Percentiles rank a stretch among this genome's conserved stretches.
phyloP scores from a whole-genome alignment of 2,329 filamentous ascomycete genomes.

The Botryosphaeria dothidea region DNA sequence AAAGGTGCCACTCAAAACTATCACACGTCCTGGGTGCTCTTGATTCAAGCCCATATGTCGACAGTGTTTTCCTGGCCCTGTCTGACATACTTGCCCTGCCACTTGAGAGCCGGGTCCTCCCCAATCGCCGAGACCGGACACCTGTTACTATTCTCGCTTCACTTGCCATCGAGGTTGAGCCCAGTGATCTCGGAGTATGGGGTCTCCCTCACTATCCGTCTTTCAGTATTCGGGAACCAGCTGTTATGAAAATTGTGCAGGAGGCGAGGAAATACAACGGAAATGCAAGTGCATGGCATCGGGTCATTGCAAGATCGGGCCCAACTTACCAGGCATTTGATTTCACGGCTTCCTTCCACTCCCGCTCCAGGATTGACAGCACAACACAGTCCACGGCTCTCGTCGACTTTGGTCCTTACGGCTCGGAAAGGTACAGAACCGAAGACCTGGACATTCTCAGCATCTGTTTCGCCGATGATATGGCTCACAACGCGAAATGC shows the following conservation, averaged over 20 bases:
- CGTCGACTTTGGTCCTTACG: background rate
- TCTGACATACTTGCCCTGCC: background rate
- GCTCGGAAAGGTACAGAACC: background rate
- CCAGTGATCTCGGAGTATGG: background rate
- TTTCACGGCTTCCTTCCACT: background rate
- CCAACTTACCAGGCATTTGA: background rate
- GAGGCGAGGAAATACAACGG: background rate
- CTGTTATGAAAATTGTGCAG: background rate
- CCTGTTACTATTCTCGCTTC: background rate
- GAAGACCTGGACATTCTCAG: background rate
- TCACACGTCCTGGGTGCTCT: conserved; percentile 2
- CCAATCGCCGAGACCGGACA: background rate
- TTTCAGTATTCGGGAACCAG: background rate
- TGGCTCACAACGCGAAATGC: background rate
- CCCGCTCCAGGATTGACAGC: too few relatives aligned
- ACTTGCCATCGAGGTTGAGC: background rate
- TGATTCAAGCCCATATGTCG: background rate
- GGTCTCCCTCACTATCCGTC: background rate
- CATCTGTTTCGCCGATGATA: background rate
- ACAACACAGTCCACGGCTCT: too few relatives aligned
- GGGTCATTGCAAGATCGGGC: background rate
- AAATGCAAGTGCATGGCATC: background rate
- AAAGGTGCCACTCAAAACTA: background rate
- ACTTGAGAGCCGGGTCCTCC: background rate
- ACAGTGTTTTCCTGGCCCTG: background rate